Evolutionary conservation across 495 filamentous ascomycete species (phyloP), one percentile per base, ranked within the genome.

Genomic region (Achaetomiella virescens): DNA sequence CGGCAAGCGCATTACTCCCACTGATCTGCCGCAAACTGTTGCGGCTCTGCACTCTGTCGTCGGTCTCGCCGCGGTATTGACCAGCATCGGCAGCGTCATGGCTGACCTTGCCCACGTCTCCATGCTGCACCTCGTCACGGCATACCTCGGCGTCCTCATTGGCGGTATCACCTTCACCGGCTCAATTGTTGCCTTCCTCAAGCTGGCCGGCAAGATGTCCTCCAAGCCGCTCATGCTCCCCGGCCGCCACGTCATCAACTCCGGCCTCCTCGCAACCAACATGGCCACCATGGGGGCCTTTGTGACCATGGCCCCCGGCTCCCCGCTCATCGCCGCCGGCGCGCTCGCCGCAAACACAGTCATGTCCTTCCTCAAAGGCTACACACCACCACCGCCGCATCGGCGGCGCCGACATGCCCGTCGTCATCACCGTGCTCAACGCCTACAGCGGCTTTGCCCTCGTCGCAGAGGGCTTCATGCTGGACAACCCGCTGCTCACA

Each of bases 381-480:
- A 79, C 60, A 79, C 60, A 92, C 88, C 11, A 90, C 88, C 2
- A 92, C 88, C 0, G 75, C 88, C 31, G 87, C 10, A 90, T 92
- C 65, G 88, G 88, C 11, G 88, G 87, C n/a, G 88, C 87, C 5
- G 88, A 90, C 63, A 90, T 90, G 87, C 87, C 88, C 15, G 88
- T 92, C 17, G 88, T 90, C 18, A 91, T 92, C 56, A 92, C 87
- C 0, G 87, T 91, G 7, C 73, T 92, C 14, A 92, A 92, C 63
- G 88, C 88, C 3, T 92, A 91, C 62, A 89, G 86, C 41, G 88
- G 88, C 9, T 92, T 92, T 54, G 88, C 88, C 0, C 72, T 92
- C 31, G 86, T 92, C 1, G 87, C 88, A 0, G 88, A 92, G 67
- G 88, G 88, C 12, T 79, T 92, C 55, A 92, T 92, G 88, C 78